phyloP scores from a whole-genome alignment of 2,329 filamentous ascomycete species.

The Beauveria pseudobassiana region DNA sequence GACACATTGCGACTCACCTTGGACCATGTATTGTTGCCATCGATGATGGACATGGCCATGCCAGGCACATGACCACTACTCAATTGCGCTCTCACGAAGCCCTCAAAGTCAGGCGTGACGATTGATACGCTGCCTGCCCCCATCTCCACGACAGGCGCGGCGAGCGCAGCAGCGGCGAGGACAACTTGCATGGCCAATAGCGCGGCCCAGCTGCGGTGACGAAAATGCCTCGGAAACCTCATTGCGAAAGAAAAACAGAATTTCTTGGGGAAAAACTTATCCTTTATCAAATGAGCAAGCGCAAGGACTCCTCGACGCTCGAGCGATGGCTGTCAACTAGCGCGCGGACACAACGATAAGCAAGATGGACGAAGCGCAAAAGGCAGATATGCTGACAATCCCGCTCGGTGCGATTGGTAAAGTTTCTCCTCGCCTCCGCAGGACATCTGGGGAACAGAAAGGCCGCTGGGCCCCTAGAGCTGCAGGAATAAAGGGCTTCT shows the following conservation, averaged over 20 bases:
- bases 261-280: too few relatives aligned
- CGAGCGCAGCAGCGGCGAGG: not conserved
- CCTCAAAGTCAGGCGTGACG: conserved; percentile 14
- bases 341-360: not conserved
- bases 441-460: too few relatives aligned
- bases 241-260: not conserved
- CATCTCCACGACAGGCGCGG: not conserved
- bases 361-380: not conserved
- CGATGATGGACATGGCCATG: conserved; percentile 32
- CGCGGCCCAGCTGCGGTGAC: conserved; percentile 4
- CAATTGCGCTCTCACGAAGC: conserved; percentile 23
- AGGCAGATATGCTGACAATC: not conserved
- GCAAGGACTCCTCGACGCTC: not conserved
- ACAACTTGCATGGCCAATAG: not conserved
- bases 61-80: conserved; percentile 33
- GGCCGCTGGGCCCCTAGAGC: too few relatives aligned
- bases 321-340: not conserved
- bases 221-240: not conserved
- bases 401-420: not conserved
- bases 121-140: conserved; percentile 7
- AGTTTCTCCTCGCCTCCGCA: too few relatives aligned
- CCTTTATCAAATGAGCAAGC: not conserved
- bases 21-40: conserved; percentile 28
- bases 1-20: conserved; percentile 18
- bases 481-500: too few relatives aligned